A percentile compares a stretch with the other conserved stretches of the same genome.
phyloP scores from a whole-genome alignment of 2,329 filamentous ascomycete genomes.

The Fusarium azukiicola region DNA sequence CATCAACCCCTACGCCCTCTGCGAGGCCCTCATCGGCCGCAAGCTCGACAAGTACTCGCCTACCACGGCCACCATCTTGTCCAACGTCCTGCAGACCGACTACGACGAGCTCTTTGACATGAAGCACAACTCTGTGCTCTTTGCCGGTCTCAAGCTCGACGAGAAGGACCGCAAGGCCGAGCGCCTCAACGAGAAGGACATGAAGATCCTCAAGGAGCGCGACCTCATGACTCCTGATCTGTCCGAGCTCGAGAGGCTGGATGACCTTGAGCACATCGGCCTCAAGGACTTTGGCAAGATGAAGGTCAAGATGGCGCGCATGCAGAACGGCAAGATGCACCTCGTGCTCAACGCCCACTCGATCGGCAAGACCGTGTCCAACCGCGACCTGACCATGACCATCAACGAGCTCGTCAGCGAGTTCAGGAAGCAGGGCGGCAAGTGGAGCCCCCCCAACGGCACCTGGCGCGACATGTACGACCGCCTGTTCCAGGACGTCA shows the following conservation, averaged over 20 bases:
- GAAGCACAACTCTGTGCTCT: constrained; percentile 67
- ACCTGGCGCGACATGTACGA: constrained; percentile 66
- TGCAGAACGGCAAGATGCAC: constrained; percentile 69
- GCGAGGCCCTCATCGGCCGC: constrained; percentile 67
- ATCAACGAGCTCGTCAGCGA: constrained; percentile 66
- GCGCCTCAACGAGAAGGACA: constrained; percentile 62
- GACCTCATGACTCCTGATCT: constrained; percentile 68
- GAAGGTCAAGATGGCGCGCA: constrained; percentile 64
- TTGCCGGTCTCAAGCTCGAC: constrained; percentile 66
- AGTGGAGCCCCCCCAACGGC: constrained; percentile 65
- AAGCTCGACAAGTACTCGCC: constrained; percentile 63
- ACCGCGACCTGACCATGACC: constrained; percentile 63
- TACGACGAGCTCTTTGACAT: constrained; percentile 72
- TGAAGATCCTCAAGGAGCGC: constrained; percentile 65
- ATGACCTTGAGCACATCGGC: constrained; percentile 66
- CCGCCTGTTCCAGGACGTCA: constrained; percentile 58
- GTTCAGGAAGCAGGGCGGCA: constrained; percentile 58
- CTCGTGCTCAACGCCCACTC: constrained; percentile 62
- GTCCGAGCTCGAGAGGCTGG: constrained; percentile 61
- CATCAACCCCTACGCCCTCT: constrained; percentile 69
- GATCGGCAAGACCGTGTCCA: constrained; percentile 62
- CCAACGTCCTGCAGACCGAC: constrained; percentile 68
- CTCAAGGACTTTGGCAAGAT: constrained; percentile 61
- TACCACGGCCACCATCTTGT: constrained; percentile 60
- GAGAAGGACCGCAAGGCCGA: constrained; percentile 62